Base-by-base conservation (phyloP, 106 monocot genomes). In the Acanthochlamys bracteata region DNA sequence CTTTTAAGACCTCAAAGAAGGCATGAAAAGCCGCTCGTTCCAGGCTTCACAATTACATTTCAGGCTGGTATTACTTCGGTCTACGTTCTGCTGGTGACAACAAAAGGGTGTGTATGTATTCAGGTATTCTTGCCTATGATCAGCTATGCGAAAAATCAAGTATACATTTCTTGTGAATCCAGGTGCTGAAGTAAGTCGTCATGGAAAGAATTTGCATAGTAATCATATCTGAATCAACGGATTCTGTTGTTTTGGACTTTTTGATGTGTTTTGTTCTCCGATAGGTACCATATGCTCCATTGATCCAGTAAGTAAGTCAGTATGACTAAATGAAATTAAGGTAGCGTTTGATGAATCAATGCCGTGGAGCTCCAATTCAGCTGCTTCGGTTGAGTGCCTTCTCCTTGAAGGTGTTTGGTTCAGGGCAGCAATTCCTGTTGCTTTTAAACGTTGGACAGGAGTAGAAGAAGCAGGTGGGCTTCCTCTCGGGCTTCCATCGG, bases 291-390 rank as follows among this genome's bases (percentile, higher is more conserved):
- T 53, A 16, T 67, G 53, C 17, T 64, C 78, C 20, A 20, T 14
- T 20, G 53, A 23, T 60, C 73, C 73, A 24, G 69, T 69, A 13
- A 74, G 39, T 16, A 74, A 60, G 41, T 74, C 73, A 11, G 59
- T 16, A 20, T 63, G 52, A 26, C 27, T 23, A 7, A 43, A 56
- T 2, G 10, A 41, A 47, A n/a, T 33, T 17, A 49, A 21, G 24
- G 20, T 8, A 25, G 15, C 42, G n/a, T 11, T 7, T 4, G 4
- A 7, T 41, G 7, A 24, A 41, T n/a, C 23, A 55, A 20, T 53
- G 61, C 22, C 17, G 47, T 43, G 4, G 9, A 58, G 47, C 15
- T 39, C 66, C 10, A 71, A 66, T 39, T 19, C 24, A 56, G 58
- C 75, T 25, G 55, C 41, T 14, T 71, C 80, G 7, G 66, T 66